Conservation (phyloP, 768 basidiomycete species). For the Hygrocybe punicea region DNA sequence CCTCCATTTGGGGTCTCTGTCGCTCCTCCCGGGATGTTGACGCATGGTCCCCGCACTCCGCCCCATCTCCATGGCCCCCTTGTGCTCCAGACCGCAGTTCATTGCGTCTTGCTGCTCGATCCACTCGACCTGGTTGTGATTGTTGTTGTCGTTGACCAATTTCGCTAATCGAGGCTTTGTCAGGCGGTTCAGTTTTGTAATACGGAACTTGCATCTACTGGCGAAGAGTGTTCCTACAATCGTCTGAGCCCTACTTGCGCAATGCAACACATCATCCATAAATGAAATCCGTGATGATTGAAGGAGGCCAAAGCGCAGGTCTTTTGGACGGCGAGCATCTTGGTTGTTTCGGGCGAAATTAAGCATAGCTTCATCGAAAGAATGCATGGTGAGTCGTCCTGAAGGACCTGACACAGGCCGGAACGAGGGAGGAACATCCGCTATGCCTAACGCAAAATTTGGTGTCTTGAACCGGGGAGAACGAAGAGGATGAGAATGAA, state of each 20-base stretch:
- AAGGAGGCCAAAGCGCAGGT: not conserved
- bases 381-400: slow-evolving; percentile 4
- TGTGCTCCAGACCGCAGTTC: too few relatives aligned
- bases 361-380: not conserved
- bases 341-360: not conserved
- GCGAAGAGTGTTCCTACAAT: not conserved
- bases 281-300: slow-evolving; percentile 4
- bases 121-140: too few relatives aligned
- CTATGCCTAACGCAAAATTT: slow-evolving; percentile 4
- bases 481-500: not conserved
- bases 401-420: not conserved
- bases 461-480: not conserved
- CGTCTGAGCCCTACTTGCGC: not conserved
- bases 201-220: not conserved
- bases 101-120: too few relatives aligned
- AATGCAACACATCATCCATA: slow-evolving; percentile 2
- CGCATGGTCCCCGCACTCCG: too few relatives aligned
- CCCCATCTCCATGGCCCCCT: too few relatives aligned
- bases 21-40: too few relatives aligned
- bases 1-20: too few relatives aligned
- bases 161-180: not conserved
- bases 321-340: not conserved
- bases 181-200: not conserved
- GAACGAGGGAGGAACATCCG: slow-evolving; percentile 1
- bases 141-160: too few relatives aligned